Evolutionary conservation across 139 green algal species (phyloP).

Genomic region (Closterium sp.): DNA sequence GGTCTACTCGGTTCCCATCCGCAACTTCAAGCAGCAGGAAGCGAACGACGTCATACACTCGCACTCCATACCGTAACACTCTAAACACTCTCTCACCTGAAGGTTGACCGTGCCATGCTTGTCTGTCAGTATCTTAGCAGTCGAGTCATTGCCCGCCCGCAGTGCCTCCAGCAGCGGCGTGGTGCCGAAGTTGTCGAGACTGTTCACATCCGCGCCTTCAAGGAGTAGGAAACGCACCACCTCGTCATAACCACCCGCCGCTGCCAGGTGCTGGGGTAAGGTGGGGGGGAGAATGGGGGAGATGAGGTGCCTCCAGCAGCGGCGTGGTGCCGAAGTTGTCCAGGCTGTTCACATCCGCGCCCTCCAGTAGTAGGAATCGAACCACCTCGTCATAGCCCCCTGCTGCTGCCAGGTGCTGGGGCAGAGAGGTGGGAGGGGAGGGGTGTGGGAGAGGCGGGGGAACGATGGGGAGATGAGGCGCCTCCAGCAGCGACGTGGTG

Average conservation of each 20-base stretch:
- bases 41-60: no score
- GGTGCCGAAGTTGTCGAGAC: no score
- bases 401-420: slow-evolving; percentile 42
- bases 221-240: no score
- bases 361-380: slow-evolving; percentile 17
- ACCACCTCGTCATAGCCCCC: slow-evolving; percentile 32
- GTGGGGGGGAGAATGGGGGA: no score
- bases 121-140: slow-evolving; percentile 17
- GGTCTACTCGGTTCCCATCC: no score
- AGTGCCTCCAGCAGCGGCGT: slow-evolving; percentile 39
- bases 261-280: slow-evolving; percentile 33
- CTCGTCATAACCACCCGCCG: slow-evolving; percentile 19
- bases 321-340: slow-evolving; percentile 41
- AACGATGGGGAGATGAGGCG: no score
- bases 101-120: slow-evolving; percentile 13
- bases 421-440: not conserved
- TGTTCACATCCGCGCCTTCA: not conserved
- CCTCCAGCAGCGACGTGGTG: slow-evolving; percentile 22
- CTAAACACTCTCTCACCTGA: slow-evolving; percentile 1
- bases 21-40: no score
- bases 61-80: not conserved
- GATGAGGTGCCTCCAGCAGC: slow-evolving; percentile 8
- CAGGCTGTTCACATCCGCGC: slow-evolving; percentile 6
- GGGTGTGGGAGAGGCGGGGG: not conserved
- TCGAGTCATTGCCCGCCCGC: slow-evolving; percentile 9